These are phyloP conservation scores for Conoideocrella luteorostrata DNA, from an alignment of 2,329 filamentous ascomycete genomes.

Conservation along the genomic window DNA sequence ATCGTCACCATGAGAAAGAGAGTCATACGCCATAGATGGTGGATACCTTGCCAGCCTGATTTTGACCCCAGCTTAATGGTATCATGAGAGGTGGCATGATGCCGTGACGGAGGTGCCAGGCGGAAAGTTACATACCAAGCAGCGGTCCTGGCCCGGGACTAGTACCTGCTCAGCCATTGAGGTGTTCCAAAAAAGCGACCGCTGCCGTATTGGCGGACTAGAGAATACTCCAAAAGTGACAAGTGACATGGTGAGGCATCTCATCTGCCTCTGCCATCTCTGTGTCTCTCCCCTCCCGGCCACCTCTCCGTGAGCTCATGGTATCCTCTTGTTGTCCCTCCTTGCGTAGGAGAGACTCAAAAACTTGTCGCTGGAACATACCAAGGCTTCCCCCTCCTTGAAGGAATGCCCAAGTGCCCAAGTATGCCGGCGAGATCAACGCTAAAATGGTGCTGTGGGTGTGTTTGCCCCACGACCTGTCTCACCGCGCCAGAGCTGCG, in stretches of 20 bases:
- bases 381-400: constrained; percentile 5
- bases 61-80: neutral
- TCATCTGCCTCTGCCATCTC: neutral
- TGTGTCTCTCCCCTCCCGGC: constrained; percentile 1
- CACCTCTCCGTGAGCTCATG: neutral
- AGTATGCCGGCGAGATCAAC: constrained; percentile 4
- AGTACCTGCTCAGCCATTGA: neutral
- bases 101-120: neutral
- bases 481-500: too few species aligned
- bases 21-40: neutral
- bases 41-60: neutral
- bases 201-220: neutral
- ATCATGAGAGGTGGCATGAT: constrained; percentile 4
- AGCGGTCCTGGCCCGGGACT: neutral
- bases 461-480: constrained; percentile 12
- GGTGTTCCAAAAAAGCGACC: neutral
- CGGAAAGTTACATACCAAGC: constrained; percentile 5
- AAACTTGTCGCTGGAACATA: constrained; percentile 1
- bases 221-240: neutral
- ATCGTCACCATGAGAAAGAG: neutral
- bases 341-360: neutral
- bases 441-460: constrained; percentile 4
- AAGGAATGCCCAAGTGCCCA: constrained; percentile 10
- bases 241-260: neutral
- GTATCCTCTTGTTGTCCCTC: constrained; percentile 1